Evolutionary conservation across 2,329 filamentous ascomycete species (phyloP), one percentile per base, ranked within the genome.

Genomic region (Dactylellina parvicollis): DNA sequence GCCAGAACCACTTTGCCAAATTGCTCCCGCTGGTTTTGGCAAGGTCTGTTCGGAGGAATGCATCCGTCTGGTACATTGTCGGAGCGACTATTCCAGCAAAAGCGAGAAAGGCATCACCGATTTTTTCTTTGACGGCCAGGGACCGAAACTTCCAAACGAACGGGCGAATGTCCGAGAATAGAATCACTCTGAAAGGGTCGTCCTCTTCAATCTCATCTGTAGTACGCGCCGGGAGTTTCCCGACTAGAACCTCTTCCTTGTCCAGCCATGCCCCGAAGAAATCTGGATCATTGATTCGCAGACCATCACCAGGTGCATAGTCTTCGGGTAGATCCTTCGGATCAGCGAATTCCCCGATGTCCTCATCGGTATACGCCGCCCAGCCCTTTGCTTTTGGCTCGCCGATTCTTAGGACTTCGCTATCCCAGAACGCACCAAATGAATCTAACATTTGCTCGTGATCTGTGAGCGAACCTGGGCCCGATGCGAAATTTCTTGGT

Each of bases 391-490:
- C 89, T 1, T 83, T 84, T 0, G 81, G 78, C 76, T 98, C 94
- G 8, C 94, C 94, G 60, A 96, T 85, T 4, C 94, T 86, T 0
- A 90, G 83, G 0, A 87, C 84, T 78, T 97, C 94, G 65, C 88
- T 91, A 70, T 96, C 92, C 95, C 95, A 98, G 75, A 95, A 96
- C 1, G 88, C 85, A 50, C 86, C 83, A 74, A 96, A 90, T 0
- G 75, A 72, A 61, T 79, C 78, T 1, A 80, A 78, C 9, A 83
- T 54, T 3, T 76, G 75, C 8, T 76, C 49, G n/a, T 75, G 76
- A 9, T 77, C 60, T 1, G 77, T 75, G n/a, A 40, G 77, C 49
- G n/a, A 77, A 61, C 1, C 28, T n/a, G 70, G 62, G 24, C 52
- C 46, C 8, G 59, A 16, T 22, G 20, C 1, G 28, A 81, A 55